Base-by-base conservation (phyloP, 768 basidiomycete genomes). In the Rhizopogon rudus region DNA sequence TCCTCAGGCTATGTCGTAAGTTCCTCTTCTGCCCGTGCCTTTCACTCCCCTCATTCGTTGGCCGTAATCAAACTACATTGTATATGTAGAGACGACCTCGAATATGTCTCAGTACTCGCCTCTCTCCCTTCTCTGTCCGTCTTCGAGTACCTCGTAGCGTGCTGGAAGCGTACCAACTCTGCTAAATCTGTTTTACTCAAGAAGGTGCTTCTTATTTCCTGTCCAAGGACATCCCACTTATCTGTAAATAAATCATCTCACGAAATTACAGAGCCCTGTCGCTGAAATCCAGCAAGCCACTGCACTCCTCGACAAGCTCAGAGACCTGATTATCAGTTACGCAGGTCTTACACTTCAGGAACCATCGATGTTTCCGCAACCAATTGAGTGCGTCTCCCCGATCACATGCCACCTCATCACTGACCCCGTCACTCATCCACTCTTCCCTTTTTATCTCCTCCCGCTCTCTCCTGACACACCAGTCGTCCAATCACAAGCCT, bases 301-400 rank as follows among this genome's bases (percentile, higher is more conserved):
- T 10, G 70, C 65, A 29, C 69, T 81, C n/a, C 75, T 93, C 20
- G 89, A 93, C 42, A 91, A 86, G 68, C 67, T 90, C 39, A 86
- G 88, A n/a, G 81, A 88, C 54, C 77, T 97, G 14, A 71, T 98
- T 49, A 82, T 98, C 60, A 92, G 88, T 54, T 97, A 97, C 72
- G 82, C 87, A 10, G 95, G 94, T 5, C 78, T 98, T 46, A 88
- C 81, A 22, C 75, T 99, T 9, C 93, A 95, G 71, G 94, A 95
- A 57, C 91, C 95, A 1, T 86, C 85, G 40, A 95, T 98, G 88
- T 98, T 99, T 61, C 90, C 93, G 46, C 92, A 97, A 61, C 95
- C 94, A 9, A 53, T 71, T 52, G 80, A 83, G 93, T 91, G 69
- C 56, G 81, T 74, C 25, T 45, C 14, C 33, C 13, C 12, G 12